Conservation (phyloP, 1,139 yeast genomes). For the Geotrichum reessii region DNA sequence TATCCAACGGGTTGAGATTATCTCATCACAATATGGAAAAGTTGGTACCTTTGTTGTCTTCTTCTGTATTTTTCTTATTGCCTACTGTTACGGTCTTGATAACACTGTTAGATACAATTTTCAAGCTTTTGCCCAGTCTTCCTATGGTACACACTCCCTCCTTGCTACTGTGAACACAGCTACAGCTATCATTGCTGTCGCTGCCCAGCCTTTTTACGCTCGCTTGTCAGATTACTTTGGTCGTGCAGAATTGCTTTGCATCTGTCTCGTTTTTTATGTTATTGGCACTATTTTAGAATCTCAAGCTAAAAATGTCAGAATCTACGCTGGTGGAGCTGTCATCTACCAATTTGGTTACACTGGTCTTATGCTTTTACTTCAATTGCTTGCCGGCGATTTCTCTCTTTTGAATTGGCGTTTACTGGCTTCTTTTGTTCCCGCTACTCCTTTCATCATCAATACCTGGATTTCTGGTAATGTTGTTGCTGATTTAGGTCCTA, state of each 20-base stretch:
- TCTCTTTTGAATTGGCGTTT: constrained; percentile 69
- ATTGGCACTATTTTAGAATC: constrained; percentile 69
- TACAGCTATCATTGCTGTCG: constrained; percentile 62
- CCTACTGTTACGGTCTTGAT: constrained; percentile 67
- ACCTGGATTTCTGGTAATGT: constrained; percentile 71
- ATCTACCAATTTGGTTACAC: constrained; percentile 66
- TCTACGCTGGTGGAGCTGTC: constrained; percentile 70
- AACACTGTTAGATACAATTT: constrained; percentile 47
- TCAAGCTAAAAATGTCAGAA: constrained; percentile 57
- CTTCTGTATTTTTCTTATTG: constrained; percentile 50
- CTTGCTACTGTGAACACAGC: constrained; percentile 61
- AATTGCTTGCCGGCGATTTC: constrained; percentile 58
- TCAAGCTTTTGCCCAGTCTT: constrained; percentile 51
- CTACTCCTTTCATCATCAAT: constrained; percentile 65
- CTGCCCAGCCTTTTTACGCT: constrained; percentile 65
- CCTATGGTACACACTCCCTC: constrained; percentile 54
- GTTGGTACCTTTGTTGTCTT: constrained; percentile 41
- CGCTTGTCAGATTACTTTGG: constrained; percentile 68
- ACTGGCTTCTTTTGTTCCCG: constrained; percentile 55
- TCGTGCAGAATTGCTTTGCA: constrained; percentile 50
- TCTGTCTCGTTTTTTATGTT: constrained; percentile 54
- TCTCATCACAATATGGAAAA: constrained; percentile 34
- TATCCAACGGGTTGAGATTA: constrained; percentile 36
- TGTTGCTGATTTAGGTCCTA: constrained; percentile 36
- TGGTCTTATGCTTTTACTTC: constrained; percentile 53